Conservation (phyloP, 495 filamentous ascomycete species). For the Talaromyces trachyspermus region DNA sequence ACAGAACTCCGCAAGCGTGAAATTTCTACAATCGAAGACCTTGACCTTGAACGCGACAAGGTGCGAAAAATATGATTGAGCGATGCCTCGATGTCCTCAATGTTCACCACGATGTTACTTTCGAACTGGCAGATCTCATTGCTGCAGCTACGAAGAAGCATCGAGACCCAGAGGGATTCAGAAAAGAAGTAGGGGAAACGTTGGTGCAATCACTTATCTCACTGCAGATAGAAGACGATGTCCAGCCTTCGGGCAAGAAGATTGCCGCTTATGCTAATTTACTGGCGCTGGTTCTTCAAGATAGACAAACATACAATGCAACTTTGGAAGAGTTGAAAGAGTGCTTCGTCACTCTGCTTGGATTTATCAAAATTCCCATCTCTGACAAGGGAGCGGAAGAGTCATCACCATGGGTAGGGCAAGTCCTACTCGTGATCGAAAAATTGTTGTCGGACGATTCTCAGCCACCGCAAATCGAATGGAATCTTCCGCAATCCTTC, state of each 20-base stretch:
- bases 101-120: conserved; percentile 79
- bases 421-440: conserved; percentile 84
- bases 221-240: conserved; percentile 64
- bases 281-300: conserved; percentile 77
- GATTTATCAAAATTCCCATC: conserved; percentile 63
- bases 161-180: conserved; percentile 51
- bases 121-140: conserved; percentile 85
- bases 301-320: conserved; percentile 70
- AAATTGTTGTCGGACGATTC: conserved; percentile 81
- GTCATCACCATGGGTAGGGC: conserved; percentile 83
- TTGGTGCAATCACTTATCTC: conserved; percentile 85
- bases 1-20: conserved; percentile 28
- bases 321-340: conserved; percentile 69
- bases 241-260: conserved; percentile 64
- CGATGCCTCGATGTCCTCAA: conserved; percentile 85
- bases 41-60: conserved; percentile 67
- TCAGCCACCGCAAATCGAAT: conserved; percentile 66
- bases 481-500: conserved; percentile 55
- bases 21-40: conserved; percentile 64
- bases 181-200: conserved; percentile 71
- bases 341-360: conserved; percentile 66
- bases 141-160: conserved; percentile 65
- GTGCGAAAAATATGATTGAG: conserved; percentile 77
- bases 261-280: conserved; percentile 92
- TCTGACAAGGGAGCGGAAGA: conserved; percentile 61